Percentiles rank a stretch among this genome's conserved stretches.
Evolutionary conservation across 2,329 filamentous ascomycete genomes (phyloP).

Genomic region (Hypomyces rosellus): DNA sequence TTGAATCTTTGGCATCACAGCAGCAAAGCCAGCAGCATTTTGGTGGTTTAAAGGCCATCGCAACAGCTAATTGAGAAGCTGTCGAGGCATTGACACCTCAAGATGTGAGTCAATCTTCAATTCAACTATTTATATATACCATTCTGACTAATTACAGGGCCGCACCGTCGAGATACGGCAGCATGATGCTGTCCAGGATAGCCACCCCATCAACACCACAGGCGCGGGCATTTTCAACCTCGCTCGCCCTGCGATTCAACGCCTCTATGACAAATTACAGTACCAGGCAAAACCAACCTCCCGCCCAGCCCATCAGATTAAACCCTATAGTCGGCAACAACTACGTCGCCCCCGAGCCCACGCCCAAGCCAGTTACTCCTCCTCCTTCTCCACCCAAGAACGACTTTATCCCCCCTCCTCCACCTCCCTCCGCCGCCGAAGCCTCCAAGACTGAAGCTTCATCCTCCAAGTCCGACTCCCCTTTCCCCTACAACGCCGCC

Average conservation of each 20-base stretch:
- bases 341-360: constrained; percentile 13
- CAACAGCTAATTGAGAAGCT: background rate
- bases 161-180: constrained; percentile 20
- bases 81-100: constrained; percentile 3
- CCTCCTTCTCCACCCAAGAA: constrained; percentile 10
- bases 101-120: too few relatives aligned
- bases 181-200: constrained; percentile 26
- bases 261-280: constrained; percentile 8
- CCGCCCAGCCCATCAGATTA: constrained; percentile 12
- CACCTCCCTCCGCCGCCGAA: constrained; percentile 14
- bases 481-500: constrained; percentile 23
- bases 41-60: background rate
- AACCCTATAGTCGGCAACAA: constrained; percentile 28
- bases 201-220: constrained; percentile 17
- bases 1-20: too few relatives aligned
- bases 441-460: background rate
- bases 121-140: too few relatives aligned
- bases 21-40: background rate
- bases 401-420: constrained; percentile 17
- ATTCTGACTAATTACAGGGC: constrained; percentile 19
- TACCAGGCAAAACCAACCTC: constrained; percentile 1
- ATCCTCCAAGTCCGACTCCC: background rate
- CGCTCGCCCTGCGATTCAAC: constrained; percentile 20
- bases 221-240: constrained; percentile 27
- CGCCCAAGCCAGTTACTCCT: constrained; percentile 5